phyloP scores from a whole-genome alignment of 176 grass and related monocot species.

The Bolboschoenus planiculmis region DNA sequence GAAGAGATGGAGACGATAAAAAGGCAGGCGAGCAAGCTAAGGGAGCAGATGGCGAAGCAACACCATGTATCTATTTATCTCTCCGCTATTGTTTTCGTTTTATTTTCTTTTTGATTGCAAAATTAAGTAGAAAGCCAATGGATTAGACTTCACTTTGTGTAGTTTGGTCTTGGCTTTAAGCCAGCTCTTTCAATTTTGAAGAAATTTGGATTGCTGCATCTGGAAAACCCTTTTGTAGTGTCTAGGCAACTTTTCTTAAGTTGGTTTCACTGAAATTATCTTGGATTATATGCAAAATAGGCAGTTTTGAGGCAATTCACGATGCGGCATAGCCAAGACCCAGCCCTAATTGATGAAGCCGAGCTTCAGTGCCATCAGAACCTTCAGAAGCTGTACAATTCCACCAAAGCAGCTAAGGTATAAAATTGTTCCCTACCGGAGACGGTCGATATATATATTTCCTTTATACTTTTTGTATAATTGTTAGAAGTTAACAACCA shows the following conservation, averaged over 20 bases:
- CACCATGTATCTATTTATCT: conserved; percentile 51
- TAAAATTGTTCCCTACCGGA: conserved; percentile 7
- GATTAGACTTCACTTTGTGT: neutral
- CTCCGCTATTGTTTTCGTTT: neutral
- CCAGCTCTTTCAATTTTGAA: conserved; percentile 1
- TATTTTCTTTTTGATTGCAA: neutral
- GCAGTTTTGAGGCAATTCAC: conserved; percentile 83
- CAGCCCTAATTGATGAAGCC: conserved; percentile 78
- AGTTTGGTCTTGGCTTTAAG: conserved; percentile 1
- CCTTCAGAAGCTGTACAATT: conserved; percentile 66
- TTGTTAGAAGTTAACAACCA: neutral
- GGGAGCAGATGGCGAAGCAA: conserved; percentile 90
- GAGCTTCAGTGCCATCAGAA: conserved; percentile 94
- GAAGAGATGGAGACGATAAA: conserved; percentile 71
- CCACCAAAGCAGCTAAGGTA: conserved; percentile 89
- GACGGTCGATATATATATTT: neutral
- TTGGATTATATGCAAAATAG: conserved; percentile 26
- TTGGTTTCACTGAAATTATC: conserved; percentile 16
- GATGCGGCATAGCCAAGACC: conserved; percentile 43
- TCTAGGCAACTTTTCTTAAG: neutral
- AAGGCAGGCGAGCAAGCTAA: conserved; percentile 77
- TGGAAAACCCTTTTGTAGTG: neutral
- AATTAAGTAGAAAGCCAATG: neutral
- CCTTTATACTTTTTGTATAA: neutral
- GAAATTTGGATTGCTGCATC: neutral